Percentiles rank a stretch among this genome's conserved stretches.
Conservation (phyloP, 176 grass and related monocot species). For the Stipa capillata region DNA sequence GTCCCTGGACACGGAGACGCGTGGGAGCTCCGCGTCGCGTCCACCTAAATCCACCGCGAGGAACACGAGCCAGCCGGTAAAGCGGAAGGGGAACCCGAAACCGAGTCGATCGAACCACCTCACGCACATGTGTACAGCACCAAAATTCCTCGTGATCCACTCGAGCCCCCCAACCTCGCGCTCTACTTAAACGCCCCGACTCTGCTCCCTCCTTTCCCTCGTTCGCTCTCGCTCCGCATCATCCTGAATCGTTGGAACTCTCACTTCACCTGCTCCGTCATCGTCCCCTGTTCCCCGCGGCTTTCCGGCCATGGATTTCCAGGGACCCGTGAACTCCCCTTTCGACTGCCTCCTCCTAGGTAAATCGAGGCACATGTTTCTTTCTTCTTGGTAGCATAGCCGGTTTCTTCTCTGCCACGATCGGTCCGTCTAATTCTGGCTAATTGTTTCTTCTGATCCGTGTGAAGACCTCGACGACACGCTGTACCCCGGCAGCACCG, state of each 20-base stretch:
- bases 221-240: background rate
- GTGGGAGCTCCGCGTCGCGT: background rate
- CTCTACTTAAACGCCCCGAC: constrained; percentile 36
- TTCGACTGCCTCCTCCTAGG: constrained; percentile 78
- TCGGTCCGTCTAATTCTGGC: background rate
- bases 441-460: background rate
- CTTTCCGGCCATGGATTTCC: constrained; percentile 16
- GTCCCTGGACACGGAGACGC: background rate
- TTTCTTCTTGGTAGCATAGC: background rate
- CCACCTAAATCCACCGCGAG: too few species aligned
- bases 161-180: background rate
- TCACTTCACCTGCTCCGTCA: background rate
- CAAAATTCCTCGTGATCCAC: constrained; percentile 3
- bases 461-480: constrained; percentile 85
- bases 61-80: constrained; percentile 25
- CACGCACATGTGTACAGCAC: background rate
- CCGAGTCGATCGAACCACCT: background rate
- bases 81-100: too few species aligned
- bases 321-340: constrained; percentile 7
- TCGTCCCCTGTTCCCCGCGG: background rate
- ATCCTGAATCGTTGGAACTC: background rate
- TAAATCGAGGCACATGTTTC: background rate
- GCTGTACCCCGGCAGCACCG: constrained; percentile 63
- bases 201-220: background rate
- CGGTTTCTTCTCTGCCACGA: too few species aligned